These are phyloP conservation scores for Nicotiana noctiflora DNA, from an alignment of 257 asterid genomes.

Conservation along the genomic window DNA sequence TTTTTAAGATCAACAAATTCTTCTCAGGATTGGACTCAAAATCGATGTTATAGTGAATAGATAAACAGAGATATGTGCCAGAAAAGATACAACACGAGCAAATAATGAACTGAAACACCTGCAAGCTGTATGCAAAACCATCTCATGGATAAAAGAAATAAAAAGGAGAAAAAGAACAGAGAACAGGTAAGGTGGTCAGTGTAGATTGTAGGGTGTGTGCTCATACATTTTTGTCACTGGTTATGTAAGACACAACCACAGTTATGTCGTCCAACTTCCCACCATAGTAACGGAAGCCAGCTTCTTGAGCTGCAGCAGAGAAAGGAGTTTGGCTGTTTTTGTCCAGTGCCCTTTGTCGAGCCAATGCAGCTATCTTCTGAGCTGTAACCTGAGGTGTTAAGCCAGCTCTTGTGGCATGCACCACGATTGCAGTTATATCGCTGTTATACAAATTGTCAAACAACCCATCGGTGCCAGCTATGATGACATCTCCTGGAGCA, in stretches of 20 bases:
- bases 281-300: slow-evolving; percentile 86
- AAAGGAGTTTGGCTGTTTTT: slow-evolving; percentile 89
- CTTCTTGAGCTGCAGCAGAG: slow-evolving; percentile 94
- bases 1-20: background rate
- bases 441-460: slow-evolving; percentile 88
- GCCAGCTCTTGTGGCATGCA: slow-evolving; percentile 81
- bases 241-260: slow-evolving; percentile 72
- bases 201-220: slow-evolving; percentile 6
- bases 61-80: background rate
- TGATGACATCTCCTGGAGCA: slow-evolving; percentile 90
- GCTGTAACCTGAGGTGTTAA: slow-evolving; percentile 89
- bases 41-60: background rate
- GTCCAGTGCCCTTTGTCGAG: slow-evolving; percentile 85
- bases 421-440: slow-evolving; percentile 78
- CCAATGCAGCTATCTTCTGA: slow-evolving; percentile 85
- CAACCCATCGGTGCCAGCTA: slow-evolving; percentile 98
- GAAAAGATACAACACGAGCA: background rate
- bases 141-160: background rate
- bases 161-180: background rate
- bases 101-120: background rate
- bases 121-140: background rate
- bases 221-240: slow-evolving; percentile 58
- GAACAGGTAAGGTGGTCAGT: background rate
- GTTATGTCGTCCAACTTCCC: slow-evolving; percentile 96
- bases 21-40: background rate